phyloP scores from a whole-genome alignment of 2,329 filamentous ascomycete species.

The Myotisia sp. region DNA sequence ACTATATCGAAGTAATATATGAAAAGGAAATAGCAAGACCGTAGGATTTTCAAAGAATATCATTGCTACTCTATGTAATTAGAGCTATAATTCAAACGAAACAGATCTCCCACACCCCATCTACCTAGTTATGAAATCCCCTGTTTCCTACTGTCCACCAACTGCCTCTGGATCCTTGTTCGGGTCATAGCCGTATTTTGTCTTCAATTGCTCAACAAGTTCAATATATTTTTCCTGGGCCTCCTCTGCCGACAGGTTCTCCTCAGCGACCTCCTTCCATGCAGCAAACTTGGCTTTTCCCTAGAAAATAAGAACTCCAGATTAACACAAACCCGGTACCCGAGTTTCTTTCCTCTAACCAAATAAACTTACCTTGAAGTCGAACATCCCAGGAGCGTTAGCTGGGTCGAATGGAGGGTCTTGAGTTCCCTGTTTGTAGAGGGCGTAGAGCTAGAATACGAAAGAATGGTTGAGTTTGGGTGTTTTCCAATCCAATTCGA shows the following conservation, averaged over 20 bases:
- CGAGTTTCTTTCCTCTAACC: no score
- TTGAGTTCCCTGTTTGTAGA: conserved; percentile 26
- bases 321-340: background rate
- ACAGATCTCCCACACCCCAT: no score
- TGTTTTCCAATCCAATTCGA: background rate
- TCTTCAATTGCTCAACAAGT: conserved; percentile 58
- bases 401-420: conserved; percentile 19
- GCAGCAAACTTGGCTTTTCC: conserved; percentile 66
- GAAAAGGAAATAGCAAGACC: no score
- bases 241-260: conserved; percentile 45
- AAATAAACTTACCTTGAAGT: conserved; percentile 26
- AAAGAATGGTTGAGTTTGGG: no score
- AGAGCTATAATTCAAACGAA: no score
- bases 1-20: no score
- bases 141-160: conserved; percentile 11
- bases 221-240: conserved; percentile 67
- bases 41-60: no score
- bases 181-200: conserved; percentile 40
- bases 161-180: conserved; percentile 12
- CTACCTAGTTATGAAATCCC: no score
- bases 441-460: conserved; percentile 25
- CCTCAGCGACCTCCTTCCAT: conserved; percentile 58
- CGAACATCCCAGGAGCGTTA: conserved; percentile 24
- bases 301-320: conserved; percentile 30
- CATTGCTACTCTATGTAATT: no score